These are phyloP conservation scores for Dioszegia hungarica DNA, from an alignment of 768 basidiomycete species.

Conservation along the genomic window DNA sequence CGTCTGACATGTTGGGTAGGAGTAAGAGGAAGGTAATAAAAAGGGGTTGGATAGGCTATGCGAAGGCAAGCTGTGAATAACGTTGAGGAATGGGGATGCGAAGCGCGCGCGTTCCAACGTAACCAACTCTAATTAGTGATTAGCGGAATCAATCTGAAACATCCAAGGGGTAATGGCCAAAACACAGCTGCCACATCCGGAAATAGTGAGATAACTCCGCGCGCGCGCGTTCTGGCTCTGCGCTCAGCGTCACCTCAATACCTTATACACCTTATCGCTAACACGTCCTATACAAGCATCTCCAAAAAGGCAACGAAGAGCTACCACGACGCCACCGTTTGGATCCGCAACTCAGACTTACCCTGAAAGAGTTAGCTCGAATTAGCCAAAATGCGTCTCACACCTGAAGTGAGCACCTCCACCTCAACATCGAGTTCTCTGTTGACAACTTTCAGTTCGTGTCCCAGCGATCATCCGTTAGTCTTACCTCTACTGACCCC, in stretches of 20 bases:
- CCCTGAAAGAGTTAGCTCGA: background rate
- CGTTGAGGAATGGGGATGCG: background rate
- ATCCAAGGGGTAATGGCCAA: background rate
- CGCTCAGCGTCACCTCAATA: no score
- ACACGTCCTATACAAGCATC: no score
- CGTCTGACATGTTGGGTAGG: conserved; percentile 33
- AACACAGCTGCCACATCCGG: background rate
- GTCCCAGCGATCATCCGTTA: conserved; percentile 38
- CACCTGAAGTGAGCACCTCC: conserved; percentile 43
- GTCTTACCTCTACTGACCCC: conserved; percentile 5
- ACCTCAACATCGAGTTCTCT: background rate
- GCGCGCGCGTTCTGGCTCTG: no score
- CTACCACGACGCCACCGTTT: no score
- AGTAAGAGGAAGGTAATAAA: no score
- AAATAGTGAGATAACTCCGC: no score
- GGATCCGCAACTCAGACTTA: no score
- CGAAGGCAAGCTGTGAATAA: background rate
- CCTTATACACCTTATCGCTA: no score
- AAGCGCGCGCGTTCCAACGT: background rate
- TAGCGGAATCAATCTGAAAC: conserved; percentile 12
- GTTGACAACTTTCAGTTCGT: conserved; percentile 21
- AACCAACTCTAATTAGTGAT: background rate
- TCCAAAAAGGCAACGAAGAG: no score
- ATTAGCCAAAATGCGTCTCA: conserved; percentile 45
- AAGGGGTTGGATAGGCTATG: no score